Conservation (phyloP, 1,284 basidiomycete genomes). For the Pseudozyma tsukubaensis region DNA sequence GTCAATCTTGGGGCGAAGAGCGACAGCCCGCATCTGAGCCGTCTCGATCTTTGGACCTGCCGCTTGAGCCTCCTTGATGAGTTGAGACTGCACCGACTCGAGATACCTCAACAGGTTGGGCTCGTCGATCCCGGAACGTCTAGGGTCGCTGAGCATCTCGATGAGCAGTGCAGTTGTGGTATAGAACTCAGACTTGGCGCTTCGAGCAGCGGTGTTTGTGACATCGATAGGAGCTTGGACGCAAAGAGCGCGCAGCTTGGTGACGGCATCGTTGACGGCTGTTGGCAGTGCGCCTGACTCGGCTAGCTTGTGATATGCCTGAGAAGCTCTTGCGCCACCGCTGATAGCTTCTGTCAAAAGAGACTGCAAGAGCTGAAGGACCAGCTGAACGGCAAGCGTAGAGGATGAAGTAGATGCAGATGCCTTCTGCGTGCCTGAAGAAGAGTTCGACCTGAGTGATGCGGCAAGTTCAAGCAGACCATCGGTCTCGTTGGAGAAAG, state of each 20-base stretch:
- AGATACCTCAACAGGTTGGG: constrained; percentile 52
- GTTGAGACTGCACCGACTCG: constrained; percentile 32
- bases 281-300: constrained; percentile 38
- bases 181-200: constrained; percentile 42
- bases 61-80: constrained; percentile 38
- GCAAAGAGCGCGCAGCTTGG: constrained; percentile 37
- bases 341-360: constrained; percentile 16
- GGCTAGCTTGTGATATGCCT: constrained; percentile 30
- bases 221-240: constrained; percentile 38
- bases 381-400: constrained; percentile 14
- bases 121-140: constrained; percentile 54
- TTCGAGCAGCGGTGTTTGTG: constrained; percentile 1
- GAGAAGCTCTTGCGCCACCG: constrained; percentile 13
- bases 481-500: constrained; percentile 39
- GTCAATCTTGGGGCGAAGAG: constrained; percentile 27
- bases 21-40: constrained; percentile 38
- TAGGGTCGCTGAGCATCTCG: constrained; percentile 39
- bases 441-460: constrained; percentile 19
- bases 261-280: constrained; percentile 35
- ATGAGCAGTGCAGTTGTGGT: constrained; percentile 35
- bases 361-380: constrained; percentile 38
- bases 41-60: constrained; percentile 38
- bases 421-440: constrained; percentile 9
- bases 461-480: constrained; percentile 43
- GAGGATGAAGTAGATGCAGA: constrained; percentile 15